Evolutionary conservation across 1,284 basidiomycete species (phyloP), one percentile per base, ranked within the genome.

Genomic region (Pyrrhoderma noxium): DNA sequence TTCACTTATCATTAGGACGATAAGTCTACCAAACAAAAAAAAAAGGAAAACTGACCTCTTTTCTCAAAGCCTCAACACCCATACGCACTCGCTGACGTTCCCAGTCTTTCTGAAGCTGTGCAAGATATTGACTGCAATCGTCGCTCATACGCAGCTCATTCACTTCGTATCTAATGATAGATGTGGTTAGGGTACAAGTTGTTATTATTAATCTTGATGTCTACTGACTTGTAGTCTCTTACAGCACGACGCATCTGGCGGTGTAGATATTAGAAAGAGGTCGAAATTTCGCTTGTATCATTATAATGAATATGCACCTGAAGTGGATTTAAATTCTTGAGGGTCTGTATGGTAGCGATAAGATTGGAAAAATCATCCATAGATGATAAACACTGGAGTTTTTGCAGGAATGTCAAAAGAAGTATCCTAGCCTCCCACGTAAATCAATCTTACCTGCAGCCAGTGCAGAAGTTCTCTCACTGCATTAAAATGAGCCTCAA

Each of bases 101-200:
- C 95, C 95, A 98, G 64, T 98, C 94, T 61, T 90, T 90, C 66
- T 96, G 93, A 9, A 97, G 71, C 61, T 97, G 93, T 3, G 82
- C 86, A 22, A 99, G 77, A 63, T 98, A 98, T 68, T 96, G 91
- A 44, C 80, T 71, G 62, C 94, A 98, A 65, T 99, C 95, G 21
- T 96, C 92, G 4, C 85, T 87, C 90, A 99, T 96, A 55, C 79
- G 78, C 1, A 80, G 75, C 68, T 99, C 95, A 62, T 88, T 88
- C 46, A 97, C 86, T 69, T 98, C 94, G 64, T 91, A 79, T n/a
- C 38, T 40, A 14, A 18, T n/a, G 35, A 37, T 37, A 11, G 14
- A 40, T 5, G 21, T 7, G 38, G 21, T 16, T n/a, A n/a, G n/a
- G n/a, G n/a, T n/a, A n/a, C n/a, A n/a, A n/a, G n/a, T n/a, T n/a